Conservation (phyloP, 2,329 filamentous ascomycete genomes). For the Clarireedia sp. region DNA sequence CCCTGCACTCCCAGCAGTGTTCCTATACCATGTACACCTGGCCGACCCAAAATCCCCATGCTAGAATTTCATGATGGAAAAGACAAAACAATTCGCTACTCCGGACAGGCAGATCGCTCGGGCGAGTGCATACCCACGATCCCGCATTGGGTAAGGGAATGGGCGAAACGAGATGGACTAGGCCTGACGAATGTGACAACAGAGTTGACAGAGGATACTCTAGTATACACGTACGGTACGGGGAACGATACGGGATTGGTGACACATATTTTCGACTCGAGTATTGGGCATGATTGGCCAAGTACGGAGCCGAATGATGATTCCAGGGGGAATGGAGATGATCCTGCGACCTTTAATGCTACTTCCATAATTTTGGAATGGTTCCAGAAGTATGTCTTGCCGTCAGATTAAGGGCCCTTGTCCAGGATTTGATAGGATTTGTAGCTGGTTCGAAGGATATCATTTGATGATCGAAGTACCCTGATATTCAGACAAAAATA, state of each 20-base stretch:
- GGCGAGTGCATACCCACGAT: constrained; percentile 39
- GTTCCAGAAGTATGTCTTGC: constrained; percentile 6
- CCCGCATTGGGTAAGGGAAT: constrained; percentile 17
- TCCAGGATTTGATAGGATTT: too few species aligned
- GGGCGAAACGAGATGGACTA: constrained; percentile 11
- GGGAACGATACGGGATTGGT: constrained; percentile 8
- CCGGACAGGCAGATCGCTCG: constrained; percentile 33
- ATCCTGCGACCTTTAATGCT: constrained; percentile 8
- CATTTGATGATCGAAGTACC: too few species aligned
- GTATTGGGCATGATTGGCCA: constrained; percentile 13
- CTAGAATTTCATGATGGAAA: constrained; percentile 43
- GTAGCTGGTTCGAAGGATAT: too few species aligned
- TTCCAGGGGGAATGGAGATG: not conserved
- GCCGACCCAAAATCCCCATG: constrained; percentile 34
- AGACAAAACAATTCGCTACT: constrained; percentile 39
- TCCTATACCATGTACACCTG: constrained; percentile 32
- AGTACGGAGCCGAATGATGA: constrained; percentile 11
- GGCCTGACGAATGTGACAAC: constrained; percentile 2
- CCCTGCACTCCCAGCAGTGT: constrained; percentile 32
- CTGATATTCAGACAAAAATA: too few species aligned
- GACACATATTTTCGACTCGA: constrained; percentile 9
- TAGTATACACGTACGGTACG: constrained; percentile 9
- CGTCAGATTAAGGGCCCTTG: not conserved
- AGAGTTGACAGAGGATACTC: not conserved
- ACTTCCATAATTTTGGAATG: constrained; percentile 11